Evolutionary conservation across 192 early-diverging fungal genomes (phyloP), one percentile per base, ranked within the genome.

Genomic region (Linnemannia exigua): DNA sequence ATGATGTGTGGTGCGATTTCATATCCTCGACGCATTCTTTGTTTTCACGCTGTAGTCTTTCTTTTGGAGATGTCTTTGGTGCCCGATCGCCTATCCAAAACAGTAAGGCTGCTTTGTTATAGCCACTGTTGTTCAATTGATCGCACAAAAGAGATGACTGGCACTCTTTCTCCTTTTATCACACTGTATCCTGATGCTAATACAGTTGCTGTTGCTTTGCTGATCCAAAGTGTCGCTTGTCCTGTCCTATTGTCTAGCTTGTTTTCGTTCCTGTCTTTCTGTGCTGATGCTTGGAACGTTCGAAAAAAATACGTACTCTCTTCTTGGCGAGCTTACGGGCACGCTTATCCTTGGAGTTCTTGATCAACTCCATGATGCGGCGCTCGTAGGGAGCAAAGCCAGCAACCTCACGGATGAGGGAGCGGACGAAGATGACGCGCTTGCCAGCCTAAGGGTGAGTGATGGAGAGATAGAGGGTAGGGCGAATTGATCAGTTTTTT

Each of bases 301-400:
- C n/a, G 44, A 44, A 48, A 28, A 63, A 33, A 71, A 74, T 74
- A 90, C 92, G 51, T 91, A 93, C 94, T 81, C 94, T 97, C 93
- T 94, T 96, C 95, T 99, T 99, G 88, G 97, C 96, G 76, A 99
- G 94, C 95, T 97, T 98, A 90, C 96, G 94, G 79, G 99, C 99
- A 88, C 99, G 96, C 97, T 99, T 99, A 90, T 99, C 99, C 91
- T 97, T 98, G 90, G 96, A 97, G 96, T 99, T 99, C 95, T 97
- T 98, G 89, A 99, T 91, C 95, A 99, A 93, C 94, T 99, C 99
- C 98, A 99, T 99, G 82, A 99, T 95, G 91, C 99, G 95, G 84
- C 95, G 95, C 92, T 99, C 99, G 89, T 99, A 99, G 72, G 99
- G 99, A 52, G 99, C 95, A 86, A 95, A 99, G 74, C 99, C 99